Base-by-base conservation (phyloP, 116 monocot genomes). In the Zostera marina region DNA sequence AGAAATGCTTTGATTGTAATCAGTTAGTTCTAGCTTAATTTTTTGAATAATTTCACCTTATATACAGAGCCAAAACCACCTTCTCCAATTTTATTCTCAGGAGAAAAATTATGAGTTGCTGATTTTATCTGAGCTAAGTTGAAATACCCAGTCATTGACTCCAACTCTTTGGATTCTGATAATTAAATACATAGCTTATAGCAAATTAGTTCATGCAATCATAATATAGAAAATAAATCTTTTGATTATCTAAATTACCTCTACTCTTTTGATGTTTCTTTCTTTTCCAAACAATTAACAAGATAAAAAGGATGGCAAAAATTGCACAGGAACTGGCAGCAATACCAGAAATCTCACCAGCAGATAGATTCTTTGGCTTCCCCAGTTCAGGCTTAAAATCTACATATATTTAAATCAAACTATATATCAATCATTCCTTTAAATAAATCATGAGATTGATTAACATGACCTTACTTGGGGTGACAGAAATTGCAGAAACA, bases 401-500 rank as follows among this genome's bases (percentile, higher is more conserved):
- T 53, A 3, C 15, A 53, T 7, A 21, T 19, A 23, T 53, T 19
- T 53, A 11, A 7, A 21, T 21, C 23, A 10, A 53, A 6, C 17
- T 53, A 6, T 53, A 11, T 21, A 21, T 21, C 23, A 10, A 53
- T 19, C 17, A 32, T 32, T 32, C 32, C 48, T 8, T 48, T 1
- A 13, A 45, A 3, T 45, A 53, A 23, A 10, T 23, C 21, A 53
- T n/a, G 5, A 45, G 44, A 45, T 45, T 5, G 14, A 45, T 11
- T n/a, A 53, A 3, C 3, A 53, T 20, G 53, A 53, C 5, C 17
- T 53, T 53, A 53, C 53, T 11, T 53, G 53, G 7, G 4, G 17
- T 53, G 53, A 53, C 53, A 3, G 53, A 53, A 53, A 53, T 53
- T 4, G 53, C 53, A n/a, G 53, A 53, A 20, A 53, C 21, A 53